These are phyloP conservation scores for Exophiala calicioides DNA, from an alignment of 2,329 filamentous ascomycete species.

Conservation along the genomic window DNA sequence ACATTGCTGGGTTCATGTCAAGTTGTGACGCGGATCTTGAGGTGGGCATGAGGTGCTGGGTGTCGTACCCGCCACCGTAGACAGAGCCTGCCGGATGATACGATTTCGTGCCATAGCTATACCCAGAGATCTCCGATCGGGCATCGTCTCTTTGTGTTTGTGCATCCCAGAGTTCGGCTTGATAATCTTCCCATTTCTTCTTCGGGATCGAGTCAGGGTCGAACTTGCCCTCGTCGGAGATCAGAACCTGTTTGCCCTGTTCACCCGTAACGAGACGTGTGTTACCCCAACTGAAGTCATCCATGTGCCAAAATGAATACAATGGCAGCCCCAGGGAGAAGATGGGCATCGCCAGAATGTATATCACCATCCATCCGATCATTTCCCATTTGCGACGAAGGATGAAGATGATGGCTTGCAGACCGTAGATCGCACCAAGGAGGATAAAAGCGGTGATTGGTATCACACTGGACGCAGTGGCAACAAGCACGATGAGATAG, in stretches of 20 bases:
- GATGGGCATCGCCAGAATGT: conserved; percentile 85
- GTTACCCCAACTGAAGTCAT: conserved; percentile 99
- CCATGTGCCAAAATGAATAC: conserved; percentile 99
- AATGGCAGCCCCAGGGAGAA: conserved; percentile 88
- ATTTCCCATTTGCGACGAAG: conserved; percentile 97
- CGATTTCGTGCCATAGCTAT: conserved; percentile 89
- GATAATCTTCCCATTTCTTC: conserved; percentile 99
- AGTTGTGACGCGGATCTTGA: conserved; percentile 64
- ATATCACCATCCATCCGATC: conserved; percentile 99
- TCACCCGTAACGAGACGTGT: conserved; percentile 96
- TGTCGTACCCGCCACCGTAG: conserved; percentile 57
- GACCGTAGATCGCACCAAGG: conserved; percentile 91
- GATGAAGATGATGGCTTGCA: conserved; percentile 97
- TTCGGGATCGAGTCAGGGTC: conserved; percentile 88
- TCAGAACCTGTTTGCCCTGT: conserved; percentile 84
- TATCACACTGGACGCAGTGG: conserved; percentile 62
- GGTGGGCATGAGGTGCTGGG: conserved; percentile 47
- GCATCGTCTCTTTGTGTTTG: conserved; percentile 80
- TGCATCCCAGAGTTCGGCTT: conserved; percentile 94
- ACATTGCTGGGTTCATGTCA: conserved; percentile 50
- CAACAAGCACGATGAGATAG: conserved; percentile 79
- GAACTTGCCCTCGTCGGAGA: conserved; percentile 97
- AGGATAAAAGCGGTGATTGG: conserved; percentile 87
- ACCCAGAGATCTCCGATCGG: conserved; percentile 85
- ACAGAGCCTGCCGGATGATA: conserved; percentile 65